Conservation (phyloP, 352 stramenopile species). For the Sclerospora graminicola region DNA sequence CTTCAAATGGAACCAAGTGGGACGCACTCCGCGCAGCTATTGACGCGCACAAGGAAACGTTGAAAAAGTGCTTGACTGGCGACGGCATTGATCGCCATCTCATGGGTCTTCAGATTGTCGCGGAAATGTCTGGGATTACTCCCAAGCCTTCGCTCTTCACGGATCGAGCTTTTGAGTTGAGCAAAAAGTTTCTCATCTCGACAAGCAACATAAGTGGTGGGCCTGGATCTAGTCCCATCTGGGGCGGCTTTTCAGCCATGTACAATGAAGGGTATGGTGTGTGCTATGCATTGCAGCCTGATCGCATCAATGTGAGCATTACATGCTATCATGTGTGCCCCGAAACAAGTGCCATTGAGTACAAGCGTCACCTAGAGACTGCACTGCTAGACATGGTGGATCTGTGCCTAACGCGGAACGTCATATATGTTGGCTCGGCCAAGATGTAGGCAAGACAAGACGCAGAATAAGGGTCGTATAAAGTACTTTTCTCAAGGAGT, state of each 20-base stretch:
- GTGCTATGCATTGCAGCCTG: constrained; percentile 92
- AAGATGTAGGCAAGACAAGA: constrained; percentile 48
- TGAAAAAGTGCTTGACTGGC: constrained; percentile 75
- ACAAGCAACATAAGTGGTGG: constrained; percentile 93
- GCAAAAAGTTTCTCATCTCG: constrained; percentile 92
- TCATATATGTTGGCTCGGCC: constrained; percentile 83
- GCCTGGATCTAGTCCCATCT: constrained; percentile 90
- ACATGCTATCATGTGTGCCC: constrained; percentile 80
- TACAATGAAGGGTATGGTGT: constrained; percentile 92
- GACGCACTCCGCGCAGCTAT: constrained; percentile 85
- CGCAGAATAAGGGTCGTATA: neutral
- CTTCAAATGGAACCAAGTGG: constrained; percentile 61
- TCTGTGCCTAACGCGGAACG: constrained; percentile 83
- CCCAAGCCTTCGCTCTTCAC: constrained; percentile 87
- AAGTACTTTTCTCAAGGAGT: neutral
- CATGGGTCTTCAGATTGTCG: constrained; percentile 92
- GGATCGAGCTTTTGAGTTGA: constrained; percentile 88
- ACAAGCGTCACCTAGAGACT: constrained; percentile 89
- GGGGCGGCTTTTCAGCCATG: constrained; percentile 94
- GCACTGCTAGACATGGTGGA: constrained; percentile 93
- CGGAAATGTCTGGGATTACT: constrained; percentile 85
- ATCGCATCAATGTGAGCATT: constrained; percentile 94
- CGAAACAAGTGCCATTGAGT: constrained; percentile 68
- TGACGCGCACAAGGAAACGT: constrained; percentile 86
- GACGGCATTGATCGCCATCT: constrained; percentile 93